phyloP scores from a whole-genome alignment of 129 eudicot genomes.

The sunflower (Helianthus annuus) region DNA sequence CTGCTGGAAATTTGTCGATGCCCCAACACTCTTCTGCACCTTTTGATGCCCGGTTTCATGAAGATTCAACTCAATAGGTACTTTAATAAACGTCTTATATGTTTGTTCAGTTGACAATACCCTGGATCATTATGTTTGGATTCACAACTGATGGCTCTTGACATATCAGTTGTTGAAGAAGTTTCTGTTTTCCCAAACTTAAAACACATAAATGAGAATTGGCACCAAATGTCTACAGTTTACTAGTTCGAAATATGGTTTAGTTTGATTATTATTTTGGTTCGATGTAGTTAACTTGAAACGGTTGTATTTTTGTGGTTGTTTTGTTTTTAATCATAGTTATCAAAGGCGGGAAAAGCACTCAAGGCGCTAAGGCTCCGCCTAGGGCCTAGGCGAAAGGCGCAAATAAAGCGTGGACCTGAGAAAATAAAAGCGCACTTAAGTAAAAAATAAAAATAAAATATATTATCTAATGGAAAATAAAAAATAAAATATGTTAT shows the following conservation, averaged over 20 bases:
- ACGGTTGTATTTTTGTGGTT: not conserved
- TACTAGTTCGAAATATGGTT: not conserved
- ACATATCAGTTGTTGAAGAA: not conserved
- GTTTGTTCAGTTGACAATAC: not conserved
- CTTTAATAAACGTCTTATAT: not conserved
- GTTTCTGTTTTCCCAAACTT: not conserved
- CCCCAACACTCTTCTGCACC: conserved; percentile 63
- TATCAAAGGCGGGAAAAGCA: too few species aligned
- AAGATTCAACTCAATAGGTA: conserved; percentile 83
- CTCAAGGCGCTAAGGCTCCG: too few species aligned
- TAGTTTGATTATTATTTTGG: not conserved
- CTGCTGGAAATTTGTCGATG: conserved; percentile 49
- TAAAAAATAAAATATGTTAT: too few species aligned
- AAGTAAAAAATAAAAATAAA: too few species aligned
- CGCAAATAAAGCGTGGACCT: too few species aligned
- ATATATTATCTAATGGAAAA: too few species aligned
- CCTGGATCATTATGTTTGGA: not conserved
- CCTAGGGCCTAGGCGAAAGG: too few species aligned
- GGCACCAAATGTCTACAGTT: not conserved
- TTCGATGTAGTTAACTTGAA: not conserved
- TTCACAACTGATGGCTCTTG: not conserved
- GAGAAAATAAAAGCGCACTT: too few species aligned
- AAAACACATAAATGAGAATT: not conserved
- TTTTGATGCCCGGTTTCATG: conserved; percentile 84
- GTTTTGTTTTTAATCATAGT: too few species aligned